Base-by-base conservation (phyloP, 2,329 filamentous ascomycete species). In the Phyllosticta citrichinensis region DNA sequence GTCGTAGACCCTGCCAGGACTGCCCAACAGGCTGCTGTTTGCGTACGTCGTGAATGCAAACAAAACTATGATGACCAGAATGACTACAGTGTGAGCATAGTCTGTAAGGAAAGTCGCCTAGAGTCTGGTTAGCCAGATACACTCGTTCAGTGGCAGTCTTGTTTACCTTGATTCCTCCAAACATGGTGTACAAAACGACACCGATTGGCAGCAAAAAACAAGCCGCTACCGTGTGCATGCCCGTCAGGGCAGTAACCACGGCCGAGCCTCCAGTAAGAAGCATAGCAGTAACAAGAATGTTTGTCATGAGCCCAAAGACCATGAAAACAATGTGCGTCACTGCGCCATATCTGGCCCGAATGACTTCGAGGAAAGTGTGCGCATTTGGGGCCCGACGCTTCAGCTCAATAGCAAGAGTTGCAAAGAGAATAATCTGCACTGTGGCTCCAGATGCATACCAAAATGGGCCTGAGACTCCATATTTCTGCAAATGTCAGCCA, bases 251-350 rank as follows among this genome's bases (percentile, higher is more conserved):
- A 82, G 67, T 69, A 11, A 71, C 70, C 20, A 93, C 91, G 5
- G 88, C 88, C 11, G 86, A 85, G 52, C 91, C 91, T 63, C 92
- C 91, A 19, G 91, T 91, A 64, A 96, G 82, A 56, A 96, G 77
- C 91, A 95, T 95, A 56, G 91, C 86, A 1, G 90, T 93, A 33
- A 96, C 91, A 4, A 96, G 80, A 52, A 95, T 88, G 68, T 94
- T 92, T 2, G 64, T 65, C 64, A 65, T 64, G 17, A 66, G 61
- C 22, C 63, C 64, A 30, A 66, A 66, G 11, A 65, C 55, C 57
- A 66, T 65, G 40, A 59, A 96, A 2, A 91, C 88, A 6, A 86
- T 76, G 69, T 96, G 91, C 0, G 89, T 85, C 22, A 76, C 69
- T 5, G 80, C 78, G 35, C 91, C 91, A 74, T 95, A 96, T 64